Evolutionary conservation across 257 asterid species (phyloP).

Genomic region (Solanum infundibuliforme): DNA sequence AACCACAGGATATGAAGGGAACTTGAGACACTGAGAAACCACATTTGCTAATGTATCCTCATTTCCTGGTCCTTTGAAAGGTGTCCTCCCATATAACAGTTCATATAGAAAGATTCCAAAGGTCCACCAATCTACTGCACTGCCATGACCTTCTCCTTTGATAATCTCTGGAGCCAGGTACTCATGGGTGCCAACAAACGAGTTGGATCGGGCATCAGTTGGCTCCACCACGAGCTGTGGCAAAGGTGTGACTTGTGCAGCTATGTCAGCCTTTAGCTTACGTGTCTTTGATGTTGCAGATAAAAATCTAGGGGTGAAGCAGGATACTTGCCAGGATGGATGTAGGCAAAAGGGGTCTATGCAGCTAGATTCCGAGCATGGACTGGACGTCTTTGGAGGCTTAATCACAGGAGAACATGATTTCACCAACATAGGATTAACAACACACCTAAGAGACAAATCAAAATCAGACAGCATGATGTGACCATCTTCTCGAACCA

Average conservation of each 20-base stretch:
- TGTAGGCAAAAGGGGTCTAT: conserved; percentile 78
- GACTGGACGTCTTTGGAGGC: conserved; percentile 39
- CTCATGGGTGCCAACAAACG: conserved; percentile 90
- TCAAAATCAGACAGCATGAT: conserved; percentile 87
- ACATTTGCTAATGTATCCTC: conserved; percentile 71
- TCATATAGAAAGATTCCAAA: conserved; percentile 65
- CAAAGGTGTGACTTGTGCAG: conserved; percentile 47
- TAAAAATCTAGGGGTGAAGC: conserved; percentile 57
- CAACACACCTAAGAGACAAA: conserved; percentile 56
- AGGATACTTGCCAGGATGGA: conserved; percentile 67
- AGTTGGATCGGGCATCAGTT: conserved; percentile 63
- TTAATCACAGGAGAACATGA: conserved; percentile 33
- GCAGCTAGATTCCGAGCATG: conserved; percentile 54
- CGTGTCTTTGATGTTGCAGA: conserved; percentile 49
- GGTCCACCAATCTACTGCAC: conserved; percentile 95
- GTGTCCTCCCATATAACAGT: conserved; percentile 70
- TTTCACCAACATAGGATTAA: conserved; percentile 35
- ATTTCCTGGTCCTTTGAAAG: conserved; percentile 56
- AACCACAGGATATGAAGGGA: conserved; percentile 50
- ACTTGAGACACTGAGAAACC: conserved; percentile 48
- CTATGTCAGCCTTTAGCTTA: conserved; percentile 37
- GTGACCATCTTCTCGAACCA: conserved; percentile 85
- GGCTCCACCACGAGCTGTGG: conserved; percentile 85
- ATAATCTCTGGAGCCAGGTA: conserved; percentile 88
- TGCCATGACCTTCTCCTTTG: conserved; percentile 86